Evolutionary conservation across 352 stramenopile genomes (phyloP), one percentile per base, ranked within the genome.

Genomic region (Pythium plurisporium): DNA sequence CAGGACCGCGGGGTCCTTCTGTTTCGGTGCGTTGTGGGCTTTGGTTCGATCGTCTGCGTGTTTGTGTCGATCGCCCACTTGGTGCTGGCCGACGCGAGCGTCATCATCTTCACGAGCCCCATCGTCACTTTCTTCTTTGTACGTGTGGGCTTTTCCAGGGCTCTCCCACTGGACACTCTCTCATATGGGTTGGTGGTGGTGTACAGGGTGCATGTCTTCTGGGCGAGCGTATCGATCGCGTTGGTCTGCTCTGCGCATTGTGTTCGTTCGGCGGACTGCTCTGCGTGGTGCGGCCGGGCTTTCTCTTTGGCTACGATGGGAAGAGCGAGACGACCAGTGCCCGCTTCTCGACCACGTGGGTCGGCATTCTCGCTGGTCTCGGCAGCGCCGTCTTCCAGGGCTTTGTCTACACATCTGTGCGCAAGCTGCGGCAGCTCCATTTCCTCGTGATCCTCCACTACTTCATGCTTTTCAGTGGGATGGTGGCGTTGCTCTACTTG

Each of bases 31-130:
- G 58, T 89, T 26, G 69, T 73, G 23, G 82, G 80, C 8, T 92
- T 88, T 37, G 71, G 62, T 30, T 89, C 82, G 49, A 89, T 92
- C 46, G 77, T 73, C 45, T 85, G 89, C 47, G 77, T 70, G 10
- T 92, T 92, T 59, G 89, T 86, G 60, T 78, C 82, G 1, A 46
- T 92, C 10, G 87, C 79, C 15, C 80, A 90, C 60, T 87, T 92
- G 77, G 79, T 88, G 50, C 68, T 92, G 3, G 82, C 82, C 5
- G 82, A 93, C 41, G 69, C 73, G 9, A 91, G 78, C 44, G 72
- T 82, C 14, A 66, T 90, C n/a, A 59, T 93, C 20, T 93, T 93
- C 53, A 89, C 74, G 0, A 86, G 69, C 17, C 82, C 82, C 4
- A 65, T 90, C 29, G 74, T 89, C 44, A 89, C 79, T 4, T 87